Conservation (phyloP, 768 basidiomycete species). For the Hericium alpestre region DNA sequence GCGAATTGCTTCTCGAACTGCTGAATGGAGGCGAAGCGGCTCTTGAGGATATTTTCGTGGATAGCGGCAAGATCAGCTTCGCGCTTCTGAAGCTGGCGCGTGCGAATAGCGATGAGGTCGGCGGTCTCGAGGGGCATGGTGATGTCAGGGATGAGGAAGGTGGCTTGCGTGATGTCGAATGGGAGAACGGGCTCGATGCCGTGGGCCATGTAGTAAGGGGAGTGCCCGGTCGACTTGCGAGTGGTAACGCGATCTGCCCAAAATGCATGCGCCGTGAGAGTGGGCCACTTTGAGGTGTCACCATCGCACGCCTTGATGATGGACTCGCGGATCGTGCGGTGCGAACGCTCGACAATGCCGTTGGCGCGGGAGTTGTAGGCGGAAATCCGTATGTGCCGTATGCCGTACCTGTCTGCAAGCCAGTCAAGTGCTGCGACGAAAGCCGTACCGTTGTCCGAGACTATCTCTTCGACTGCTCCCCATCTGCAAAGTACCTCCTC, state of each 20-base stretch:
- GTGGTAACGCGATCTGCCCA: conserved; percentile 29
- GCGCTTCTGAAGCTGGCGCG: conserved; percentile 7
- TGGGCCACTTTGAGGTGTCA: conserved; percentile 23
- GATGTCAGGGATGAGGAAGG: conserved; percentile 4
- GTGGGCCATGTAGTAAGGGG: conserved; percentile 16
- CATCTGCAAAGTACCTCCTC: conserved; percentile 29
- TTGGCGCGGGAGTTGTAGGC: conserved; percentile 34
- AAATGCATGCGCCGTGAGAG: conserved; percentile 17
- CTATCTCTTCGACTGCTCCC: conserved; percentile 27
- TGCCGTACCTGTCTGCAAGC: conserved; percentile 20
- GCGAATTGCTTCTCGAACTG: conserved; percentile 12
- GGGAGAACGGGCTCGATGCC: conserved; percentile 16
- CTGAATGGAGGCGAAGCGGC: background rate
- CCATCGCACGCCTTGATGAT: conserved; percentile 25
- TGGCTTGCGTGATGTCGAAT: conserved; percentile 14
- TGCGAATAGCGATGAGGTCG: conserved; percentile 8
- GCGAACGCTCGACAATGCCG: conserved; percentile 24
- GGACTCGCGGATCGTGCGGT: conserved; percentile 22
- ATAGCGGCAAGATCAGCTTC: background rate
- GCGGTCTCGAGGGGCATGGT: background rate
- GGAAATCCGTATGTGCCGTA: conserved; percentile 30
- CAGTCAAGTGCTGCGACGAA: conserved; percentile 18
- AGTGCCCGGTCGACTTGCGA: conserved; percentile 19
- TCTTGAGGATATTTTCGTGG: conserved; percentile 2
- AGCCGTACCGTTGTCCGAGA: conserved; percentile 32